These are phyloP conservation scores for Phialemoniopsis sp. DNA, from an alignment of 2,329 filamentous ascomycete genomes.

Conservation along the genomic window DNA sequence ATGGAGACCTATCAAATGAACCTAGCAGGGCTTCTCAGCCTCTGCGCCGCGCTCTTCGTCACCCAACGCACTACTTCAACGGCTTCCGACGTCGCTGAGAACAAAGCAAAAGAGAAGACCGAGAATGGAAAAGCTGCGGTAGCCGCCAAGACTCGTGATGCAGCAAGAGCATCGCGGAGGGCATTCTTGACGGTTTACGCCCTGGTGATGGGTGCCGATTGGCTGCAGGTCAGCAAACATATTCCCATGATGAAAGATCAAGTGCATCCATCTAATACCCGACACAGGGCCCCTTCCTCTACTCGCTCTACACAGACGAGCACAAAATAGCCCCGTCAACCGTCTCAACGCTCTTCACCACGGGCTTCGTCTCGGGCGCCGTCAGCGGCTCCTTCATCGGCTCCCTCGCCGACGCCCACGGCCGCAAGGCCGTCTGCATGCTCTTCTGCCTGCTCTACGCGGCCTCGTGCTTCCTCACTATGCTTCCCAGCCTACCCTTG, in stretches of 20 bases:
- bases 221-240: constrained; percentile 36
- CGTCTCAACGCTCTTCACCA: constrained; percentile 35
- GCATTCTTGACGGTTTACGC: constrained; percentile 39
- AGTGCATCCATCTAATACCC: constrained; percentile 3
- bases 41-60: constrained; percentile 21
- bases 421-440: constrained; percentile 47
- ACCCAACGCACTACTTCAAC: constrained; percentile 9
- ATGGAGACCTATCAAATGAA: constrained; percentile 28
- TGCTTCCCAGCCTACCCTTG: constrained; percentile 22
- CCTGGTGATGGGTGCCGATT: constrained; percentile 46
- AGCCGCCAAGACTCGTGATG: not conserved
- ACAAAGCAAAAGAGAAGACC: not conserved
- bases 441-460: constrained; percentile 50
- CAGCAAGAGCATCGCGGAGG: constrained; percentile 14
- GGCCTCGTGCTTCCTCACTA: constrained; percentile 40
- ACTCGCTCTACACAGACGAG: constrained; percentile 28
- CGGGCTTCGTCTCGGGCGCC: constrained; percentile 39
- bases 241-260: no score
- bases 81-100: not conserved
- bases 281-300: constrained; percentile 25
- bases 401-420: constrained; percentile 41
- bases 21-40: constrained; percentile 23
- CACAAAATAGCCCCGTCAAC: constrained; percentile 17
- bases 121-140: constrained; percentile 1
- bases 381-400: constrained; percentile 41